phyloP scores from a whole-genome alignment of 768 basidiomycete species.

The Omphalotus guepiniiformis region DNA sequence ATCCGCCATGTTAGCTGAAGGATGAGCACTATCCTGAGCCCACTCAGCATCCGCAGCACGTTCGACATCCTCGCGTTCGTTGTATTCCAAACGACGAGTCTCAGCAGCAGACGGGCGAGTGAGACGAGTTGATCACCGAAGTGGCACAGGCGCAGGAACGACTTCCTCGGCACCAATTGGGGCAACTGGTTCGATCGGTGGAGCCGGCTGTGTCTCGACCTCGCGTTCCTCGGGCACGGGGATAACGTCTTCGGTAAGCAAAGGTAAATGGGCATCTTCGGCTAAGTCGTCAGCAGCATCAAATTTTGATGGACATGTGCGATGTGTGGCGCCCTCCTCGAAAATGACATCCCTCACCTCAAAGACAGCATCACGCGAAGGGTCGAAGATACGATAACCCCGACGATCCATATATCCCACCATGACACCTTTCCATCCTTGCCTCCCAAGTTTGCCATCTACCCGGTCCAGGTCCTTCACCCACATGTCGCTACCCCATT shows the following conservation, averaged over 20 bases:
- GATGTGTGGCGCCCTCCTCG: conserved; percentile 1
- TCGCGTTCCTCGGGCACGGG: too few species aligned
- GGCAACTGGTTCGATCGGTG: not conserved
- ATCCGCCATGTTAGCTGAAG: not conserved
- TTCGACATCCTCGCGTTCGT: not conserved
- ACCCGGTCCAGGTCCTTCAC: conserved; percentile 13
- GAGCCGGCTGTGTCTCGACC: not conserved
- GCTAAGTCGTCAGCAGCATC: too few species aligned
- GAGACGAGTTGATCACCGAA: not conserved
- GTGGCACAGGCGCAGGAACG: not conserved
- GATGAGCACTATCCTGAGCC: not conserved
- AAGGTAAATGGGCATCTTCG: not conserved
- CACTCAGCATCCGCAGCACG: not conserved
- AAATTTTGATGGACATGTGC: too few species aligned
- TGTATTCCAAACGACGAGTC: not conserved
- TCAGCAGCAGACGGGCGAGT: not conserved
- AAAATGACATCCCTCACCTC: conserved; percentile 13
- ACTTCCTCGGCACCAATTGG: not conserved
- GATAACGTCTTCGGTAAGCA: not conserved
- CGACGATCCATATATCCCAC: conserved; percentile 14
- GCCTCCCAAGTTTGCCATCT: conserved; percentile 11
- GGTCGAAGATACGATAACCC: conserved; percentile 12
- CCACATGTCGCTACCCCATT: conserved; percentile 12
- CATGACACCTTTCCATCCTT: conserved; percentile 13
- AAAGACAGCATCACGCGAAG: not conserved